Conservation (phyloP, 2,329 filamentous ascomycete species). For the Penicillium rolfsii region DNA sequence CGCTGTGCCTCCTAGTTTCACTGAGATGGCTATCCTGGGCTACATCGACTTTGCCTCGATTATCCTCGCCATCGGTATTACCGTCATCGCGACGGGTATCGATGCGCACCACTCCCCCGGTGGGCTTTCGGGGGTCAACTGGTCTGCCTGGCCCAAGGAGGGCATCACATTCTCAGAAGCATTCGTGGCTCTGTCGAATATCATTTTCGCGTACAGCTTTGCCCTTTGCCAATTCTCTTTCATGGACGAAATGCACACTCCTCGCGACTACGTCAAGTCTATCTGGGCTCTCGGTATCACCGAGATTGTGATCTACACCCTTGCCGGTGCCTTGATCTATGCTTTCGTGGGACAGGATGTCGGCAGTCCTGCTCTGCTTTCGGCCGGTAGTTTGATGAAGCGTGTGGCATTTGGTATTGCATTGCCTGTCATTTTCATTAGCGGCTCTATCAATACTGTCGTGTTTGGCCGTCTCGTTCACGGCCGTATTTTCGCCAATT, state of each 20-base stretch:
- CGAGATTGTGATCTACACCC: not conserved
- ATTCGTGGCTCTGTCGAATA: not conserved
- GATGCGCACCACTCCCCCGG: not conserved
- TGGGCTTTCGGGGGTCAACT: not conserved
- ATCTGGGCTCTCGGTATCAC: constrained; percentile 3
- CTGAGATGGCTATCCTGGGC: not conserved
- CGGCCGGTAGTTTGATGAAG: not conserved
- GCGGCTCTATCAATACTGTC: not conserved
- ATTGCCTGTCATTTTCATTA: not conserved
- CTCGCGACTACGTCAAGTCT: constrained; percentile 3
- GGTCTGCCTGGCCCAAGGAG: constrained; percentile 1
- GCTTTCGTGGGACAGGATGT: not conserved
- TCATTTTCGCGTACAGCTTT: constrained; percentile 1
- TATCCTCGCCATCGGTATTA: not conserved
- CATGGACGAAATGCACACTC: constrained; percentile 1
- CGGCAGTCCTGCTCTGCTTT: not conserved
- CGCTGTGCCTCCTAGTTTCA: not conserved
- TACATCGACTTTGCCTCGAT: constrained; percentile 1
- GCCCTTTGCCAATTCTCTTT: constrained; percentile 1
- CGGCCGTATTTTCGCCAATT: not conserved
- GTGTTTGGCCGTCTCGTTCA: not conserved
- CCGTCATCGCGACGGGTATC: not conserved
- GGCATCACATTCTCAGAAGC: not conserved
- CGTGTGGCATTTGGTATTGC: not conserved
- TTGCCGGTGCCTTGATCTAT: constrained; percentile 1